These are phyloP conservation scores for Halocafeteria seosinensis DNA, from an alignment of 108 stramenopile species.

Conservation along the genomic window DNA sequence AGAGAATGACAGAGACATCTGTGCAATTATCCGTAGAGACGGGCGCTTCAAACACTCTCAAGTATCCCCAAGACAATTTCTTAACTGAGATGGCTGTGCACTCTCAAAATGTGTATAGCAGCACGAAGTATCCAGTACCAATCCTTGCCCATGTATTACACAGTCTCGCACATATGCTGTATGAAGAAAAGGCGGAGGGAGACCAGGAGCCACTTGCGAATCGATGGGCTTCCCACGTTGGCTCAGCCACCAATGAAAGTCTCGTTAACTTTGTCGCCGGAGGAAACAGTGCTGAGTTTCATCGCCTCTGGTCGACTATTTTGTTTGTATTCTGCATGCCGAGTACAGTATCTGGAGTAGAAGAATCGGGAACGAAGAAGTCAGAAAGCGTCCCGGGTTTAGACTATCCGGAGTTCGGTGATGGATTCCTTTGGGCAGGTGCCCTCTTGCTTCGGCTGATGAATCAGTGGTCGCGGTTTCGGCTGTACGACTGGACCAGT, in stretches of 20 bases:
- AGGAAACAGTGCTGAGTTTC: neutral
- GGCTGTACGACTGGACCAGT: no score
- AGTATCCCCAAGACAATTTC: no score
- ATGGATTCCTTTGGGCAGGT: neutral
- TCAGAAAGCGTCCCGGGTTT: no score
- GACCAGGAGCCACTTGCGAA: neutral
- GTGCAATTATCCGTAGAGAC: neutral
- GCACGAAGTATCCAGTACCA: neutral
- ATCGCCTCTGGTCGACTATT: neutral
- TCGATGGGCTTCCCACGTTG: no score
- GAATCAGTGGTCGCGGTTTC: no score
- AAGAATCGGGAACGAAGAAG: no score
- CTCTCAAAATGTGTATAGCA: neutral
- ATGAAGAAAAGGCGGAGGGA: neutral
- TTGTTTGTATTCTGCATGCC: neutral
- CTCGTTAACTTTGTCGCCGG: neutral
- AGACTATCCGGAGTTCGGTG: neutral
- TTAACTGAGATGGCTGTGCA: no score
- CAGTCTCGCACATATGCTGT: neutral
- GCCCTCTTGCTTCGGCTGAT: neutral
- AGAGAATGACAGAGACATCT: no score
- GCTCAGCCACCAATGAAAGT: no score
- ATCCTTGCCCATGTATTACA: neutral
- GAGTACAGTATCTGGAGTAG: neutral
- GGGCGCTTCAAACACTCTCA: neutral